phyloP scores from a whole-genome alignment of 768 basidiomycete species.

The Phanerochaete sordida region DNA sequence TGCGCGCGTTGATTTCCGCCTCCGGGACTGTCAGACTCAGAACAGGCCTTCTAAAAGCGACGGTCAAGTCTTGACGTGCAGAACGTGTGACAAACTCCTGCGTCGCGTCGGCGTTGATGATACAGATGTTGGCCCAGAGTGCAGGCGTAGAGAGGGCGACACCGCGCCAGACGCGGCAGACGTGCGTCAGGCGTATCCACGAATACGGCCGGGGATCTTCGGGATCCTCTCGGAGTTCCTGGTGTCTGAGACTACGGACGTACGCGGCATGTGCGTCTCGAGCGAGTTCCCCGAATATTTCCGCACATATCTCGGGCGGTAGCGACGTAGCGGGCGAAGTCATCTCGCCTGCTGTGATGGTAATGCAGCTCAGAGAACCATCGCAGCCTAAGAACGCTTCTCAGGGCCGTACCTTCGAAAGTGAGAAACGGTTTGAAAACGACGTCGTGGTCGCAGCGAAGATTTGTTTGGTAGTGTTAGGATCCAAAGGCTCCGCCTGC shows the following conservation, averaged over 20 bases:
- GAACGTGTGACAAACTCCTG: not conserved
- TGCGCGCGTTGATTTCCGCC: not conserved
- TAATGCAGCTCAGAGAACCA: too few species aligned
- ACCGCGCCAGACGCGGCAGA: conserved; percentile 11
- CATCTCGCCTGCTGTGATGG: not conserved
- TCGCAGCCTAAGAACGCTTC: too few species aligned
- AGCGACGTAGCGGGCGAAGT: not conserved
- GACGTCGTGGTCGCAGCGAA: not conserved
- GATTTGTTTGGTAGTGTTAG: not conserved
- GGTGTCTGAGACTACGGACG: not conserved
- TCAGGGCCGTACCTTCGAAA: too few species aligned
- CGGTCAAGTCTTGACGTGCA: not conserved
- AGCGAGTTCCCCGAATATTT: not conserved
- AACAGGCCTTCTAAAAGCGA: not conserved
- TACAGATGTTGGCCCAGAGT: conserved; percentile 12
- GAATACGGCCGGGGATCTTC: not conserved
- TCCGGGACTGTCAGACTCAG: too few species aligned
- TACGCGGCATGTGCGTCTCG: not conserved
- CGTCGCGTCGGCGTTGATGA: not conserved
- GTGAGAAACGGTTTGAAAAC: too few species aligned
- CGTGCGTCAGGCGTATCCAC: conserved; percentile 10
- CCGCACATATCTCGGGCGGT: not conserved
- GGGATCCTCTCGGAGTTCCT: not conserved
- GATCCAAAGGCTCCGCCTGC: not conserved
- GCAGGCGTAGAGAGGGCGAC: conserved; percentile 4